Percentiles rank a stretch among this genome's conserved stretches.
phyloP scores from a whole-genome alignment of 2,329 filamentous ascomycete species.

The Cordyceps cicadae region DNA sequence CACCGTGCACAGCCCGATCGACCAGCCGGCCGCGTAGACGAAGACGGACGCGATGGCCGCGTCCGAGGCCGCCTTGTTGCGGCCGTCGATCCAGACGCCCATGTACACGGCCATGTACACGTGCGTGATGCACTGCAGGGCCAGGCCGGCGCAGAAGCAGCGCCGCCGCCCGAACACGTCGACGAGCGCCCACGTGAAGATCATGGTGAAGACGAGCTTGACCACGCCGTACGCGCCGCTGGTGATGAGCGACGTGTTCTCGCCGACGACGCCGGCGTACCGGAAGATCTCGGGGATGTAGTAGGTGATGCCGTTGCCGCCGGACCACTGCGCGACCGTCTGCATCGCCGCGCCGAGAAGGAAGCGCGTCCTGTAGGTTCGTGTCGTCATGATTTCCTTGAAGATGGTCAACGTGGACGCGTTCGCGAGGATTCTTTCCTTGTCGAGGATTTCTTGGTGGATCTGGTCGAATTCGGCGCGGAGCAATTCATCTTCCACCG shows the following conservation, averaged over 20 bases:
- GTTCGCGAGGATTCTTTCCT: not conserved
- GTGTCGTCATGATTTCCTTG: not conserved
- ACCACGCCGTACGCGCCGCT: not conserved
- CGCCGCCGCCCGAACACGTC: not conserved
- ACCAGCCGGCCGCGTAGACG: not conserved
- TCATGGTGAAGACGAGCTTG: not conserved
- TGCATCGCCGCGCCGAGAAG: not conserved
- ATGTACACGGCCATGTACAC: not conserved
- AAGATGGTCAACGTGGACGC: not conserved
- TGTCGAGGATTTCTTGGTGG: not conserved
- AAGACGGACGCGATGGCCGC: not conserved
- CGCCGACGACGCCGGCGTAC: not conserved
- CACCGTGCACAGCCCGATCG: not conserved
- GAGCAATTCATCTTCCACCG: not conserved
- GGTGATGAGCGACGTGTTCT: not conserved
- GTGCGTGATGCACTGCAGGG: not conserved
- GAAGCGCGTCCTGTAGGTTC: not conserved
- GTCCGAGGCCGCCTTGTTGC: not conserved
- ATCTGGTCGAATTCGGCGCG: not conserved
- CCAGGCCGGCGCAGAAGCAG: not conserved
- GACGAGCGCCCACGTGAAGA: not conserved
- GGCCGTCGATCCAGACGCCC: not conserved
- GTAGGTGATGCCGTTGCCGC: not conserved
- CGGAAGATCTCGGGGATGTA: not conserved
- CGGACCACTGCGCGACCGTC: not conserved